A percentile compares a stretch with the other conserved stretches of the same genome.
Evolutionary conservation across 169 alveolate genomes (phyloP).

Genomic region (Plasmodium berghei): DNA sequence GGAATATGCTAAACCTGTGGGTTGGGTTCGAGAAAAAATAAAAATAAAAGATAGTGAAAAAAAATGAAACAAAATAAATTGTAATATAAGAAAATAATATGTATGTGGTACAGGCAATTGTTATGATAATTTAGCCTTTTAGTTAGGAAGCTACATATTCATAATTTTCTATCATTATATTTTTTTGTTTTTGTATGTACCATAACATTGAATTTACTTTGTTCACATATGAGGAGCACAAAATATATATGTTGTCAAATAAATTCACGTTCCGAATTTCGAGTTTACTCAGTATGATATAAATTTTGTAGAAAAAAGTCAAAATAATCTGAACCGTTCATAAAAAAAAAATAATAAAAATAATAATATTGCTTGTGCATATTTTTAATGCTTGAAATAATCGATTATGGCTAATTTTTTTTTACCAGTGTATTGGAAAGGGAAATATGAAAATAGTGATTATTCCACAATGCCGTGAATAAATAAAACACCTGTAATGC

Average conservation of each 20-base stretch:
- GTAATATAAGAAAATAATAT: background rate
- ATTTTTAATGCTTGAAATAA: no score
- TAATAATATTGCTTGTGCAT: background rate
- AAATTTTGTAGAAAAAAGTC: constrained; percentile 61
- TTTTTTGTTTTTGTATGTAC: constrained; percentile 18
- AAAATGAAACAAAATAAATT: no score
- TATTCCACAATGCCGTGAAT: constrained; percentile 63
- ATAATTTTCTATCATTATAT: background rate
- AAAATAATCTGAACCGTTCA: constrained; percentile 67
- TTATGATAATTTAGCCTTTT: background rate
- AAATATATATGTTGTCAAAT: constrained; percentile 63
- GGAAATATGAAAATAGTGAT: constrained; percentile 52
- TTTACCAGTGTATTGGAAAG: constrained; percentile 65
- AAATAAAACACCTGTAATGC: constrained; percentile 38
- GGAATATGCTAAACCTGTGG: constrained; percentile 66
- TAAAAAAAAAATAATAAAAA: constrained; percentile 15
- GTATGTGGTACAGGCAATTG: background rate
- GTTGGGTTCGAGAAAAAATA: no score
- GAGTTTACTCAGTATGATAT: constrained; percentile 51
- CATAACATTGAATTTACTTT: constrained; percentile 71
- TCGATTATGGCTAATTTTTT: constrained; percentile 29
- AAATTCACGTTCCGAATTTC: constrained; percentile 69
- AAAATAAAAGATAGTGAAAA: background rate
- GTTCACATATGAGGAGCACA: constrained; percentile 72
- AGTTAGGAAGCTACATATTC: background rate